Evolutionary conservation across 177 flowering plant species (phyloP), one percentile per base, ranked within the genome.

Genomic region (Vitis hybrid): DNA sequence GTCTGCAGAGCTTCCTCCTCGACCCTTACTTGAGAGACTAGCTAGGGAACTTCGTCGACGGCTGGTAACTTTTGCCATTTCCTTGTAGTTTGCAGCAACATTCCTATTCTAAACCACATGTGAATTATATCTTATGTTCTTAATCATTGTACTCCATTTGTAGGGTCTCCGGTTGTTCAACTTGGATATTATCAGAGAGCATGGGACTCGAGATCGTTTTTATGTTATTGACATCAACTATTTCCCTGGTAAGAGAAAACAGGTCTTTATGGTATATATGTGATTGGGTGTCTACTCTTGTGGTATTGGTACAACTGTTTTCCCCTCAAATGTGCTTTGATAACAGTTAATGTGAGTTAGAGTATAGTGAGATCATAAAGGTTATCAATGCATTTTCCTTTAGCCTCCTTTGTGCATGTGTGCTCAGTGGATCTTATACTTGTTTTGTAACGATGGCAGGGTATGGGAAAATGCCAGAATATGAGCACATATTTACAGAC

Each of bases 151-250:
- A 29, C 16, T 56, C n/a, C 14, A 5, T 50, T 15, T 73, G 51
- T 75, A 93, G 99, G 99, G 98, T 66, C 92, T 95, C 18, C 89
- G 85, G 50, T 82, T 95, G 60, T 95, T 95, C 85, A 95, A 95
- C 78, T 68, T 95, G 67, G 99, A 95, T 76, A 90, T 95, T 4
- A 91, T 95, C 62, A 79, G 98, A 51, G 98, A 95, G 79, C 87
- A 83, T 86, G 99, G 99, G 26, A 84, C 80, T 39, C 78, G 79
- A 76, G 90, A 92, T 78, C 82, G 69, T 3, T 95, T 82, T 73
- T 95, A 91, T 88, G 98, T 95, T 63, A 93, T 95, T 18, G 99
- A 95, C 83, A 96, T 96, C 34, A 96, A 96, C 74, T 95, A 95
- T 80, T 95, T 95, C 74, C 99, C 99, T 60, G 99, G 99, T 78